Evolutionary conservation across 495 filamentous ascomycete genomes (phyloP).

Genomic region (Pseudoneurospora amorphoporcata): DNA sequence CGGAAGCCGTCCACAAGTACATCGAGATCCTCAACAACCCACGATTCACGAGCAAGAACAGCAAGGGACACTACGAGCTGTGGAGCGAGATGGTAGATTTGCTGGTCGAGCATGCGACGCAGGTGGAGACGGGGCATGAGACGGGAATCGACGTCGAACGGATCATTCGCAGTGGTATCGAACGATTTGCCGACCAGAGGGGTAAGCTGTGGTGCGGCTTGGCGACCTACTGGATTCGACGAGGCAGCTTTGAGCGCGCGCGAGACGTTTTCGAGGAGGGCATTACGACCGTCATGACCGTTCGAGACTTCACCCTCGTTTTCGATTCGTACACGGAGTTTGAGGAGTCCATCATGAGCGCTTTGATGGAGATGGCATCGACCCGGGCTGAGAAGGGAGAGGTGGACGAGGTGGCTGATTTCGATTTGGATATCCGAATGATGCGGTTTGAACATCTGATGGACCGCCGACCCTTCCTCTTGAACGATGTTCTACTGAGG

Average conservation of each 20-base stretch:
- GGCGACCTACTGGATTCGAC: constrained; percentile 94
- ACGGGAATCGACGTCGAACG: constrained; percentile 83
- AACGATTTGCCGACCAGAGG: constrained; percentile 85
- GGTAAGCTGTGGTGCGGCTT: constrained; percentile 95
- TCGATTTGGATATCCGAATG: constrained; percentile 95
- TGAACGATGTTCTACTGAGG: constrained; percentile 90
- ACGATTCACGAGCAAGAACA: constrained; percentile 81
- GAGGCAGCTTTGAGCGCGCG: constrained; percentile 79
- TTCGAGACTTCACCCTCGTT: constrained; percentile 93
- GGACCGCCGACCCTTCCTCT: constrained; percentile 91
- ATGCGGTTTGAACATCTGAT: constrained; percentile 96
- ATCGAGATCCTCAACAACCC: constrained; percentile 92
- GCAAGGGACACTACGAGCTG: constrained; percentile 89
- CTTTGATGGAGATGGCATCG: constrained; percentile 80
- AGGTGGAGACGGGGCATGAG: constrained; percentile 70
- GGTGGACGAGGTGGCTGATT: constrained; percentile 77
- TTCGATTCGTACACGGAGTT: constrained; percentile 97
- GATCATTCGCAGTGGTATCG: constrained; percentile 88
- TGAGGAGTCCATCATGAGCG: constrained; percentile 90
- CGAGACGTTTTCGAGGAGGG: constrained; percentile 94
- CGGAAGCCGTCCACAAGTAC: constrained; percentile 85
- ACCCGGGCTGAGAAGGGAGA: constrained; percentile 71
- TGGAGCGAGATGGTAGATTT: constrained; percentile 99
- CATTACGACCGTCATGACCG: constrained; percentile 96
- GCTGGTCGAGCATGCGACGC: constrained; percentile 79